Evolutionary conservation across 768 basidiomycete genomes (phyloP).

Genomic region (Exsudoporus frostii): DNA sequence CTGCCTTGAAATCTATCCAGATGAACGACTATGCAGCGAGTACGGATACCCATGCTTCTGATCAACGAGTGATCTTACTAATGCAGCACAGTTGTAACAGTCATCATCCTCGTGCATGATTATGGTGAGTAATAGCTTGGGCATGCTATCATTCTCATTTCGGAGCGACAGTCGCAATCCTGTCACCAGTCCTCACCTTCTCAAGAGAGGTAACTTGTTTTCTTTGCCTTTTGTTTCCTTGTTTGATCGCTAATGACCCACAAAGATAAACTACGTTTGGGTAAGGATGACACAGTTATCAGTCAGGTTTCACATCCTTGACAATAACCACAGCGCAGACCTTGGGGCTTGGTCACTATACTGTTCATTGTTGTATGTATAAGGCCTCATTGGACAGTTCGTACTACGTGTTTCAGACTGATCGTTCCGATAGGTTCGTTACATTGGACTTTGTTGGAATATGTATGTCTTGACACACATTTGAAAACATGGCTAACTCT

Average conservation of each 20-base stretch:
- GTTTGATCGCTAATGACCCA: background rate
- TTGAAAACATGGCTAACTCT: background rate
- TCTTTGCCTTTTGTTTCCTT: no score
- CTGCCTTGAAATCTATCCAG: background rate
- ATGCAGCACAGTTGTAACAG: background rate
- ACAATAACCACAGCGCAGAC: background rate
- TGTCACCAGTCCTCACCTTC: constrained; percentile 9
- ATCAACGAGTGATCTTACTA: background rate
- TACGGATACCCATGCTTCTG: background rate
- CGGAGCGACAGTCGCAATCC: background rate
- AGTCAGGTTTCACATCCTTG: background rate
- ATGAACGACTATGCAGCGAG: background rate
- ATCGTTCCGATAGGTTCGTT: constrained; percentile 3
- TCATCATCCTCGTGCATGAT: constrained; percentile 11
- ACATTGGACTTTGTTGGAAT: constrained; percentile 3
- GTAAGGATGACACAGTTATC: background rate
- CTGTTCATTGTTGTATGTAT: constrained; percentile 9
- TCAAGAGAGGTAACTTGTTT: constrained; percentile 6
- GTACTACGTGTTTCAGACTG: background rate
- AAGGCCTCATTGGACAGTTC: background rate
- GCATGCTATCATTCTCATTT: background rate
- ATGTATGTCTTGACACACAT: background rate
- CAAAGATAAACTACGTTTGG: constrained; percentile 14
- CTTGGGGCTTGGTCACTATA: constrained; percentile 4
- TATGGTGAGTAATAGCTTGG: constrained; percentile 5